phyloP scores from a whole-genome alignment of 2,329 filamentous ascomycete genomes.

The Alternaria novae-zelandiae region DNA sequence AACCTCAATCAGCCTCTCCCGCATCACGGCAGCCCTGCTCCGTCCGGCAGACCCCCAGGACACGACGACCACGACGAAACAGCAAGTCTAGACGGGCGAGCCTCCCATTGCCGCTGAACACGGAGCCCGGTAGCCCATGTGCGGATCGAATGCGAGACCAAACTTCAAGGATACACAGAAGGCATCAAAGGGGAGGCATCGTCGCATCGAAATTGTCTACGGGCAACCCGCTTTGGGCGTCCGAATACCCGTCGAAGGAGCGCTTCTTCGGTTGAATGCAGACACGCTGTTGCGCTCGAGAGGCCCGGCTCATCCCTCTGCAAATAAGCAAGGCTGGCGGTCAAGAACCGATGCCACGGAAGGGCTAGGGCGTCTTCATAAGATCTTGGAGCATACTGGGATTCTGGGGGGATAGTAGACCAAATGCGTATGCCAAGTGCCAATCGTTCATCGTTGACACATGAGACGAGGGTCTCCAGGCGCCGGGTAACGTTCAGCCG shows the following conservation, averaged over 20 bases:
- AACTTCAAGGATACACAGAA: background rate
- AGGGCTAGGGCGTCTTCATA: background rate
- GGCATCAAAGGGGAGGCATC: background rate
- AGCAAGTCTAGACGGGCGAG: background rate
- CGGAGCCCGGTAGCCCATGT: background rate
- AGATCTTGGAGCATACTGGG: background rate
- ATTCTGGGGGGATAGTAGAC: background rate
- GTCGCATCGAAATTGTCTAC: background rate
- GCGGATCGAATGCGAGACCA: background rate
- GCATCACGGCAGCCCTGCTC: background rate
- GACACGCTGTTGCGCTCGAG: background rate
- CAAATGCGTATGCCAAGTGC: background rate
- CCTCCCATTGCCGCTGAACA: background rate
- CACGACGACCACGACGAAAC: background rate
- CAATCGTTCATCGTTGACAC: background rate
- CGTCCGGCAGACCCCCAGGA: background rate
- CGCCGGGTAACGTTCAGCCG: background rate
- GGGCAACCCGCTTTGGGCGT: rapidly evolving
- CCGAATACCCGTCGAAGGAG: background rate
- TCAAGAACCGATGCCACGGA: background rate
- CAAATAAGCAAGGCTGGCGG: background rate
- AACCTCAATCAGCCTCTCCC: background rate
- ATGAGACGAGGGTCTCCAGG: background rate
- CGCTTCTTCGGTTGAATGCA: background rate
- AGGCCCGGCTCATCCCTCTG: background rate